These are phyloP conservation scores for Pleurotus tuber-regium DNA, from an alignment of 768 basidiomycete species.

Conservation along the genomic window DNA sequence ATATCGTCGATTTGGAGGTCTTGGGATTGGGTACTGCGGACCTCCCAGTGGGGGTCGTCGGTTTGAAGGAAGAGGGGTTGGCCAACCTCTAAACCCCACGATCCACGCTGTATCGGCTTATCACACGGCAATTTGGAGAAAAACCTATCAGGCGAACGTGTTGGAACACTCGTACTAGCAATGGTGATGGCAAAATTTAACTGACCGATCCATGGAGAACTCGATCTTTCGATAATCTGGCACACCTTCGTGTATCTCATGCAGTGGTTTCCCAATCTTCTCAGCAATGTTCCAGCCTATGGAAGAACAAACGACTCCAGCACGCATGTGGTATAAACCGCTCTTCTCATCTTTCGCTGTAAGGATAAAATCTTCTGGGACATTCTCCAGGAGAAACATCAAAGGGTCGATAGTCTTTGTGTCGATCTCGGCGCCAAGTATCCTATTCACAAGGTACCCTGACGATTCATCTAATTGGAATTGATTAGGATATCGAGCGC, in stretches of 20 bases:
- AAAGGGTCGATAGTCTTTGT: conserved; percentile 32
- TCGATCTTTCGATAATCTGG: conserved; percentile 50
- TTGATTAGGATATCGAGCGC: conserved; percentile 52
- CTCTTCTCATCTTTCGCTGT: conserved; percentile 38
- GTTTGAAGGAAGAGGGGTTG: conserved; percentile 44
- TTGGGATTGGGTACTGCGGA: conserved; percentile 30
- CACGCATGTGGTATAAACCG: conserved; percentile 42
- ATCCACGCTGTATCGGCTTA: conserved; percentile 51
- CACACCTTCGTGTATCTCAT: conserved; percentile 45
- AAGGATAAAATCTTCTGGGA: conserved; percentile 52
- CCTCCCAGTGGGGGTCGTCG: conserved; percentile 32
- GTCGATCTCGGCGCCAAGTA: conserved; percentile 32
- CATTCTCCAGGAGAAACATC: conserved; percentile 43
- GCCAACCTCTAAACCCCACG: conserved; percentile 51
- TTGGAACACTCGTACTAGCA: not conserved
- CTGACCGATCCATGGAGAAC: conserved; percentile 47
- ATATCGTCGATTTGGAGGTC: conserved; percentile 38
- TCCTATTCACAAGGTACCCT: conserved; percentile 39
- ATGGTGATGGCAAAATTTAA: not conserved
- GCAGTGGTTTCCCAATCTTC: conserved; percentile 47
- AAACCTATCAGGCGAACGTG: conserved; percentile 27
- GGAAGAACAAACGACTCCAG: conserved; percentile 44
- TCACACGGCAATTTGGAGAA: conserved; percentile 45
- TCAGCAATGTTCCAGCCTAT: conserved; percentile 46
- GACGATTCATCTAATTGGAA: conserved; percentile 37